phyloP scores from a whole-genome alignment of 2,329 filamentous ascomycete genomes.

The Didymella pomorum region DNA sequence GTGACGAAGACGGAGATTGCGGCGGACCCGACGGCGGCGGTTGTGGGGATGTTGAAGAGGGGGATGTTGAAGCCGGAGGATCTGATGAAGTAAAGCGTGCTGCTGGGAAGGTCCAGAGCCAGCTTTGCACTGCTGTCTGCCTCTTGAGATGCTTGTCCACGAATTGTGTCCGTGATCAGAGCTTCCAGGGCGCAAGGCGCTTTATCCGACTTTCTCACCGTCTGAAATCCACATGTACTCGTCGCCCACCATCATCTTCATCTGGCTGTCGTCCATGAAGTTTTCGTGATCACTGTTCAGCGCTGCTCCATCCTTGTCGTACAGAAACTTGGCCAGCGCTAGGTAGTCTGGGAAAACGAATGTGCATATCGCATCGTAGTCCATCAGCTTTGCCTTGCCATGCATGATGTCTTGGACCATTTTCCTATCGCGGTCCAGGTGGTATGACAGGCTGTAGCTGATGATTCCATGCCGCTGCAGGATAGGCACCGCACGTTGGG shows the following conservation, averaged over 20 bases:
- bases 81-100: constrained; percentile 19
- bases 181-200: neutral
- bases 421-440: constrained; percentile 54
- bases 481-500: constrained; percentile 55
- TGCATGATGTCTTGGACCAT: constrained; percentile 57
- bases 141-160: no score
- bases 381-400: constrained; percentile 54
- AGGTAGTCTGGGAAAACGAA: constrained; percentile 58
- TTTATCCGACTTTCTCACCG: constrained; percentile 40
- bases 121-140: no score
- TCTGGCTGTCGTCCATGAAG: constrained; percentile 52
- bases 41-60: constrained; percentile 24
- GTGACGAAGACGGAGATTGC: constrained; percentile 16
- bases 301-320: constrained; percentile 56
- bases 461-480: constrained; percentile 55
- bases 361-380: constrained; percentile 59
- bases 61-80: constrained; percentile 28
- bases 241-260: constrained; percentile 58
- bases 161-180: no score
- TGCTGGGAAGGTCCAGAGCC: no score
- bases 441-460: constrained; percentile 58
- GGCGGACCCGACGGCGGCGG: constrained; percentile 19
- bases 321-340: constrained; percentile 57
- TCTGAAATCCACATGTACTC: constrained; percentile 53
- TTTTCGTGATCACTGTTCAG: constrained; percentile 48